Evolutionary conservation across 148 eudicot species (phyloP), one percentile per base, ranked within the genome.

Genomic region (Camellia japonica): DNA sequence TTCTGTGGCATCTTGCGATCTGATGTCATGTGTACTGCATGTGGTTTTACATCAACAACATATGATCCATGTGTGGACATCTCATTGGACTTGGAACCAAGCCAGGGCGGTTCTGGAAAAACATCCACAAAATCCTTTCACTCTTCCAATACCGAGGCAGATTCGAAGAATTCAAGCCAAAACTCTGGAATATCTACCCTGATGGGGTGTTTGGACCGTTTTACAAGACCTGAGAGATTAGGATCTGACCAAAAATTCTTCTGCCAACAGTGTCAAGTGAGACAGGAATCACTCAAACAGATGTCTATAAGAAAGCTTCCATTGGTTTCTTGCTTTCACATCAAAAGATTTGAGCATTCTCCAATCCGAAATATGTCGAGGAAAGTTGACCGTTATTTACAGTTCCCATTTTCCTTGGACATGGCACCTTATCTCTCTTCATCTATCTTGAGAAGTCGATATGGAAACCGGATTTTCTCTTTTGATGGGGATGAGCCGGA

Each of bases 221-320:
- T 90, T 74, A 93, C 97, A 11, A 85, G 91, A 75, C 90, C 94
- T 0, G 97, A 93, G 80, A 89, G 88, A 79, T 87, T 93, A 13
- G 97, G 94, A 6, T 79, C 94, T 19, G 94, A 93, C 85, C 97
- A 92, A 72, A 92, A 92, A 61, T 85, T 91, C 84, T 91, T 88
- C 85, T 93, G 97, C 85, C 94, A 91, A 79, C 89, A 90, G 63
- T 93, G 97, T 65, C 87, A 91, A 75, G 88, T 89, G 71, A 86
- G 90, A 69, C 97, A 93, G 62, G 97, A 93, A 78, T 91, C 97
- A 77, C 90, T 91, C 70, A 93, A 93, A 73, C 94, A 93, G 78
- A 91, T 93, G 97, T 93, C 97, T 2, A 88, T 93, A 72, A 78
- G 91, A 79, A 91, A 90, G 81, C 97, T 93, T 54, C 97, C 97